phyloP scores from a whole-genome alignment of 176 grass and related monocot species.

The Aegilops longissima region DNA sequence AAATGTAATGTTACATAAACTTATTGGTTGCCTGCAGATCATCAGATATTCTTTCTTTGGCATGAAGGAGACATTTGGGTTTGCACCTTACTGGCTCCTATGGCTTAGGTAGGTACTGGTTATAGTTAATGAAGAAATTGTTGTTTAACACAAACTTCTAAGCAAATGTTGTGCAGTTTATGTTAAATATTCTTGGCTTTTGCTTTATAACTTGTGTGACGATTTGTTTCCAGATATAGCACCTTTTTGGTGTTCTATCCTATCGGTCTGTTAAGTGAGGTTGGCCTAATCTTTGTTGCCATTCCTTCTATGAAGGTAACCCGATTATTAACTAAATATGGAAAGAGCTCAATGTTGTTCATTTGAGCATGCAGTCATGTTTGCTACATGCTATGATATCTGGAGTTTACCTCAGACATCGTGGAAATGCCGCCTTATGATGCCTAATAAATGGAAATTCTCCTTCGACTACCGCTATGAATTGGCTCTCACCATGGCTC shows the following conservation, averaged over 20 bases:
- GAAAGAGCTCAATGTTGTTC: not conserved
- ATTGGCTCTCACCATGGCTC: not conserved
- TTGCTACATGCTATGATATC: not conserved
- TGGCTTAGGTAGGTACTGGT: conserved; percentile 69
- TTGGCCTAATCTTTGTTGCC: conserved; percentile 42
- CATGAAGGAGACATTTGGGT: conserved; percentile 78
- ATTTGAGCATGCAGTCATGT: not conserved
- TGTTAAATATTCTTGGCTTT: no score
- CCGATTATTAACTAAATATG: not conserved
- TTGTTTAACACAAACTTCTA: no score
- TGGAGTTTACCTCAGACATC: not conserved
- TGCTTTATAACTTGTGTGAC: not conserved
- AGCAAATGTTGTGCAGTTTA: no score
- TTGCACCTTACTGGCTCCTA: conserved; percentile 69
- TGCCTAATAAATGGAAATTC: conserved; percentile 48
- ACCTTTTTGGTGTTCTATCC: conserved; percentile 48
- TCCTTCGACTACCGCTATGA: conserved; percentile 36
- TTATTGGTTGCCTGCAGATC: conserved; percentile 40
- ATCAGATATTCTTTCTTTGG: conserved; percentile 97
- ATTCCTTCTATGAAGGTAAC: conserved; percentile 52
- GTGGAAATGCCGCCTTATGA: conserved; percentile 15
- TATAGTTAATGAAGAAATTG: no score
- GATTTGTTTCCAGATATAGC: conserved; percentile 36
- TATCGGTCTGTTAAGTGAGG: conserved; percentile 38
- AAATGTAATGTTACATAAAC: not conserved